Base-by-base conservation (phyloP, 352 stramenopile genomes). In the Phytophthora citricola region DNA sequence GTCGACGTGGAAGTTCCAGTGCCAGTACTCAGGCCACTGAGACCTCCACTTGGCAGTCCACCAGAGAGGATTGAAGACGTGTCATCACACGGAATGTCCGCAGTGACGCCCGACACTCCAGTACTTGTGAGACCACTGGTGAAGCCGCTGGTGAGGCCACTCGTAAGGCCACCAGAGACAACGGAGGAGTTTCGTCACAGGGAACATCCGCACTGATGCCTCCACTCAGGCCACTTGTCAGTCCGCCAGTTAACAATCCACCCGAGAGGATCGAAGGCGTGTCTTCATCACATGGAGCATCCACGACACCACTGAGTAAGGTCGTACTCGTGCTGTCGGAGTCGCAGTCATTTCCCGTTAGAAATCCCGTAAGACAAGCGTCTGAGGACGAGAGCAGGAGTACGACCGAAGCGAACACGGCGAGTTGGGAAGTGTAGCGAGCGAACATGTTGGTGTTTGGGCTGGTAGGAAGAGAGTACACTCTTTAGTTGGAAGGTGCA, bases 281-380 rank as follows among this genome's bases (percentile, higher is more conserved):
- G 32, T 66, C 50, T 11, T 68, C 58, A 17, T 63, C 64, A 32
- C 45, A 68, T n/a, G 58, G 64, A 34, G 53, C 17, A 38, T 63
- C 44, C 20, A 69, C 45, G 15, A 38, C 50, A 36, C 52, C 52
- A 26, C 53, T 43, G 34, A 69, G 34, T n/a, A 64, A 46, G 15
- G 36, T 47, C 38, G 47, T 64, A 46, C 52, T 49, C 5, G 53
- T 63, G 15, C 46, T 55, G 49, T 46, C 32, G 8, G 46, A 69
- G 39, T 64, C 54, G 14, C 61, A 69, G 38, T 52, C 61, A 47
- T 67, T 60, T 15, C 50, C 46, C 29, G 58, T 56, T 6, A 73
- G 22, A 22, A 60, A 60, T 27, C 20, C 65, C 17, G 60, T 68
- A 39, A 67, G 53, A 36, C 58, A 69, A n/a, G 65, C 65, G 12